Evolutionary conservation across 2,329 filamentous ascomycete species (phyloP).

Genomic region (Pyrenophora seminiperda): DNA sequence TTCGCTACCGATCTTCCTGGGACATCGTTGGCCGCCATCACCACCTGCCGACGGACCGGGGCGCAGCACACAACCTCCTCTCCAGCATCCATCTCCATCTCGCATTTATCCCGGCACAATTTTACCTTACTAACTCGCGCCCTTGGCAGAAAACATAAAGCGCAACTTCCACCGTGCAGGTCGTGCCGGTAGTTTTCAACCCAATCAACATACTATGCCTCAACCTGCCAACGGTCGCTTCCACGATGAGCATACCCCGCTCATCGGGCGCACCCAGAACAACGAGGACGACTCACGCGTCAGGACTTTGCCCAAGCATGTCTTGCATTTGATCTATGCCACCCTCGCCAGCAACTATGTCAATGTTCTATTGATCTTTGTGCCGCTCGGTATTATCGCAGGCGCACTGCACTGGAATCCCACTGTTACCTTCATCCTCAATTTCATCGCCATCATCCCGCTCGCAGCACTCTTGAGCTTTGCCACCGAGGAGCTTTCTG

Average conservation of each 20-base stretch:
- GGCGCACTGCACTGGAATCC: constrained; percentile 67
- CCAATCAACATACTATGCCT: constrained; percentile 27
- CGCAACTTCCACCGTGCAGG: constrained; percentile 39
- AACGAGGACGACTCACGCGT: constrained; percentile 32
- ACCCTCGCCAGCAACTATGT: constrained; percentile 60
- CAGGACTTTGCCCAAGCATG: constrained; percentile 37
- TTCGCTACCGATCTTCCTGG: constrained; percentile 2
- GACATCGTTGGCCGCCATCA: constrained; percentile 1
- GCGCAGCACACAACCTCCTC: constrained; percentile 9
- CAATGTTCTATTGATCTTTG: constrained; percentile 75
- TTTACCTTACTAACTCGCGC: constrained; percentile 10
- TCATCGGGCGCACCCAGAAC: constrained; percentile 30
- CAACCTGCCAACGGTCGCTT: constrained; percentile 34
- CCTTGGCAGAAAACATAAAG: constrained; percentile 41
- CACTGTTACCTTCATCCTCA: constrained; percentile 72
- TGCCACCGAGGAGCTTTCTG: constrained; percentile 76
- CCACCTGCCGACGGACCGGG: background rate
- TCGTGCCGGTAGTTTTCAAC: constrained; percentile 26
- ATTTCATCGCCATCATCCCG: constrained; percentile 81
- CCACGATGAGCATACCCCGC: constrained; percentile 37
- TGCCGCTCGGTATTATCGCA: constrained; percentile 73
- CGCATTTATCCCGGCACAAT: constrained; percentile 3
- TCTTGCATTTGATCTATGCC: constrained; percentile 49
- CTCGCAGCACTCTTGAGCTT: constrained; percentile 75
- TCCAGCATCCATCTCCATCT: constrained; percentile 1